These are phyloP conservation scores for Amanita rubescens DNA, from an alignment of 768 basidiomycete species.

Conservation along the genomic window DNA sequence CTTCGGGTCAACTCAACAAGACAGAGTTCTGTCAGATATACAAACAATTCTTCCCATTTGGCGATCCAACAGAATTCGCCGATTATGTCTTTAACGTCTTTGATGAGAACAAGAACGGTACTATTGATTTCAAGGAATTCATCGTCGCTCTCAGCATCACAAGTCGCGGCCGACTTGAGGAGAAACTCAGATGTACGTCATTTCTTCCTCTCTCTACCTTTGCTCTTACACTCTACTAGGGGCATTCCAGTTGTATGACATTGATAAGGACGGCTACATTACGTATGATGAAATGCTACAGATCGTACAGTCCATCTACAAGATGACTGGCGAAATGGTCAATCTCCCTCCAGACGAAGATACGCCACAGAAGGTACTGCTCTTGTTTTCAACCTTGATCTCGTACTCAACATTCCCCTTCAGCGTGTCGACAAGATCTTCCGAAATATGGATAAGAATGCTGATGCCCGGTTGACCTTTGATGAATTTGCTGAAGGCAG, in stretches of 20 bases:
- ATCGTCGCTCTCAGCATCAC: slow-evolving; percentile 97
- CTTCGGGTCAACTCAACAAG: slow-evolving; percentile 94
- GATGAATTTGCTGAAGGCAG: slow-evolving; percentile 98
- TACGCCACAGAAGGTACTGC: slow-evolving; percentile 89
- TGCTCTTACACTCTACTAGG: slow-evolving; percentile 43
- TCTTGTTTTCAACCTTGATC: slow-evolving; percentile 3
- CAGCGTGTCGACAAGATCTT: slow-evolving; percentile 99
- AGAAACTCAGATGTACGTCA: slow-evolving; percentile 92
- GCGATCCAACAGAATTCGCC: slow-evolving; percentile 93
- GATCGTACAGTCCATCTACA: slow-evolving; percentile 97
- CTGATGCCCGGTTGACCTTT: slow-evolving; percentile 87
- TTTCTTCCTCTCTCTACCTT: slow-evolving; percentile 7
- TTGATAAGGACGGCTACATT: slow-evolving; percentile 96
- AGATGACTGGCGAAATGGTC: slow-evolving; percentile 99
- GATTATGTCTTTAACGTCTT: slow-evolving; percentile 99
- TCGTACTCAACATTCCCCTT: not conserved
- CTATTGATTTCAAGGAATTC: slow-evolving; percentile 99
- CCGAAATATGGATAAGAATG: slow-evolving; percentile 93
- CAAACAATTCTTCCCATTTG: slow-evolving; percentile 99
- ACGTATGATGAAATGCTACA: slow-evolving; percentile 99
- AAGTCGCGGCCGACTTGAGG: slow-evolving; percentile 86
- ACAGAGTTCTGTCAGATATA: slow-evolving; percentile 95
- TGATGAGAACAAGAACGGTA: slow-evolving; percentile 90
- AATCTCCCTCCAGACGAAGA: slow-evolving; percentile 97
- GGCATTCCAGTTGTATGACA: slow-evolving; percentile 99